Percentiles rank a stretch among this genome's conserved stretches.
phyloP scores from a whole-genome alignment of 2,329 filamentous ascomycete genomes.

The Incumbomyces lentus region DNA sequence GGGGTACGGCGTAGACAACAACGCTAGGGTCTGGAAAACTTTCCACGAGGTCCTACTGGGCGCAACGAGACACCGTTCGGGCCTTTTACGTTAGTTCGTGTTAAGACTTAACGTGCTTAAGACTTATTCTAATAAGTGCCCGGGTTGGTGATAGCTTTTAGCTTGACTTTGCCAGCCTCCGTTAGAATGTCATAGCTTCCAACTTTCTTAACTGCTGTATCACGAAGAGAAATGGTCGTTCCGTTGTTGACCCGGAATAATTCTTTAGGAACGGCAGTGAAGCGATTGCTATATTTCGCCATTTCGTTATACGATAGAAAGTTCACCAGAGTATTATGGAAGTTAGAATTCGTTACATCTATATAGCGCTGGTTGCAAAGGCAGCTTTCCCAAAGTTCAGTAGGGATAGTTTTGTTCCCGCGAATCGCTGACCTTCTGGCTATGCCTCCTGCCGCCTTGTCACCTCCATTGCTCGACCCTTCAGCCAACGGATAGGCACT shows the following conservation, averaged over 20 bases:
- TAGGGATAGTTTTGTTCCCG: too few relatives aligned
- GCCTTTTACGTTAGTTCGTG: background rate
- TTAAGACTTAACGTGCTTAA: background rate
- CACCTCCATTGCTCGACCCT: too few relatives aligned
- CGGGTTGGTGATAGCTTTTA: background rate
- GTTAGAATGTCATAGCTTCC: slow-evolving; percentile 4
- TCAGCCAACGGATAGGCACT: too few relatives aligned
- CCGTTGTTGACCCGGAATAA: slow-evolving; percentile 2
- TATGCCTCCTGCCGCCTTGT: too few relatives aligned
- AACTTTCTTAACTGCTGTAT: slow-evolving; percentile 3
- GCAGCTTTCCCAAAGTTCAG: too few relatives aligned
- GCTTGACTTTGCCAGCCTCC: slow-evolving; percentile 3
- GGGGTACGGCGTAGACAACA: background rate
- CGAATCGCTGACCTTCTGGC: too few relatives aligned
- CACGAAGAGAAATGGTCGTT: background rate
- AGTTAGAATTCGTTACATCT: too few relatives aligned
- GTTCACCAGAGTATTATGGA: too few relatives aligned
- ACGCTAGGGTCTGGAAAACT: background rate
- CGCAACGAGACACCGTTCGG: background rate
- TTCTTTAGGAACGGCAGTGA: background rate
- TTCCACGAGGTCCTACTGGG: background rate
- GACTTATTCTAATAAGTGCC: background rate
- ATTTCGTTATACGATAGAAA: background rate
- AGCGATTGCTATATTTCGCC: background rate
- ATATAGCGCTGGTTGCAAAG: too few relatives aligned